Conservation (phyloP, 805 yeast species). For the Candida arabinofermentans region DNA sequence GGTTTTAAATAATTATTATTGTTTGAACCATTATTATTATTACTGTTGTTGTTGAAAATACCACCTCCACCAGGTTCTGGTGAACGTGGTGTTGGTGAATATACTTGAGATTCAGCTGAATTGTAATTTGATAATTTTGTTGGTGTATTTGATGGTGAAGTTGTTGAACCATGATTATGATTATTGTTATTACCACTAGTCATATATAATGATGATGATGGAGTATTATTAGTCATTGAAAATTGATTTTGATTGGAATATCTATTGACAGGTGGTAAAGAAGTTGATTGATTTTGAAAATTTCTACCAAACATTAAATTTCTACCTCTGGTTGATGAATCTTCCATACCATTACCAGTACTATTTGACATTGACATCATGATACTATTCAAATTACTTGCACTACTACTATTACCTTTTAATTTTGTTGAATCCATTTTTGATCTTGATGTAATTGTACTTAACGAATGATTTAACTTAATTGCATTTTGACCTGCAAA, state of each 20-base stretch:
- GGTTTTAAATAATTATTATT: background rate
- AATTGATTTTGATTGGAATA: constrained; percentile 1
- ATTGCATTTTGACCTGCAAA: constrained; percentile 25
- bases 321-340: constrained; percentile 22
- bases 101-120: constrained; percentile 5
- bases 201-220: background rate
- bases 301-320: constrained; percentile 12
- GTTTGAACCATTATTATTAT: too few species aligned
- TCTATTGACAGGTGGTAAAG: constrained; percentile 23
- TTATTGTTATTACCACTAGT: background rate
- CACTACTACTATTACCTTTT: constrained; percentile 7
- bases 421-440: constrained; percentile 19
- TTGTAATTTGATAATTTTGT: background rate
- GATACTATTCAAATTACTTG: background rate
- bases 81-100: constrained; percentile 15
- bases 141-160: background rate
- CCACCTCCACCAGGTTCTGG: too few species aligned
- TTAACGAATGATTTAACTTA: constrained; percentile 27
- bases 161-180: background rate
- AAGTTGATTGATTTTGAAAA: constrained; percentile 16
- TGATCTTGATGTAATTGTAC: constrained; percentile 25
- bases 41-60: too few species aligned
- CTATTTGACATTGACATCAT: constrained; percentile 4
- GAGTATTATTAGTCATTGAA: background rate
- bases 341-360: background rate